These are phyloP conservation scores for Acaromyces ingoldii DNA, from an alignment of 1,284 basidiomycete species.

Conservation along the genomic window DNA sequence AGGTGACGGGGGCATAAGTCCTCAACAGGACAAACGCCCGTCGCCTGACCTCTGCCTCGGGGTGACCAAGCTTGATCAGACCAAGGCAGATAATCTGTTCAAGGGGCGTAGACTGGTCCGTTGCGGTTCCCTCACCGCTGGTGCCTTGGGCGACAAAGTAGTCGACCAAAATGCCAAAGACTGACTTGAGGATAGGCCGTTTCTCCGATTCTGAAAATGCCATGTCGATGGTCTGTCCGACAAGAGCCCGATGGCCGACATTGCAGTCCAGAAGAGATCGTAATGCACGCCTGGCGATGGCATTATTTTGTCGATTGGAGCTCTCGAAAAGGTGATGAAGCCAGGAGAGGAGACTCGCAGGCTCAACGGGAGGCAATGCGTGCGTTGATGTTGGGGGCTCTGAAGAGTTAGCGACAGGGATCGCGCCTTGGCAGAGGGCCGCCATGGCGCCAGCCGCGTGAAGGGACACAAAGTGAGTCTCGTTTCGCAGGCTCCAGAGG, in stretches of 20 bases:
- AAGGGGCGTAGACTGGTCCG: conserved; percentile 61
- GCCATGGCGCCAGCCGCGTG: conserved; percentile 68
- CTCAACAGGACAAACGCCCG: conserved; percentile 76
- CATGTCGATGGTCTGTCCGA: conserved; percentile 67
- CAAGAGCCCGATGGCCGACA: conserved; percentile 61
- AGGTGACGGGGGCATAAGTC: conserved; percentile 57
- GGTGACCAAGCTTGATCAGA: conserved; percentile 78
- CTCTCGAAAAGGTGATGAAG: conserved; percentile 54
- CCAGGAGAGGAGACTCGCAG: conserved; percentile 58
- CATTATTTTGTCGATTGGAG: conserved; percentile 50
- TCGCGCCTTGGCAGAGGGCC: conserved; percentile 58
- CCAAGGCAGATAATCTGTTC: conserved; percentile 74
- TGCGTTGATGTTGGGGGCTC: no score
- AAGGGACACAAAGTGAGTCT: conserved; percentile 60
- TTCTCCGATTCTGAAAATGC: conserved; percentile 63
- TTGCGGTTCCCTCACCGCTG: conserved; percentile 53
- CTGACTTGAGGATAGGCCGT: conserved; percentile 54
- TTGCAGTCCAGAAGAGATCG: conserved; percentile 66
- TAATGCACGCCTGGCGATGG: conserved; percentile 63
- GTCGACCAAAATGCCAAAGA: conserved; percentile 75
- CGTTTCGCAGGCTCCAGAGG: conserved; percentile 58
- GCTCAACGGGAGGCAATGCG: no score
- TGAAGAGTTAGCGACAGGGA: conserved; percentile 60
- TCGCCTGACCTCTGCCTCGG: conserved; percentile 64
- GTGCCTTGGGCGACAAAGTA: no score